Evolutionary conservation across 2,329 filamentous ascomycete genomes (phyloP), one percentile per base, ranked within the genome.

Genomic region (Penicillium paneum): DNA sequence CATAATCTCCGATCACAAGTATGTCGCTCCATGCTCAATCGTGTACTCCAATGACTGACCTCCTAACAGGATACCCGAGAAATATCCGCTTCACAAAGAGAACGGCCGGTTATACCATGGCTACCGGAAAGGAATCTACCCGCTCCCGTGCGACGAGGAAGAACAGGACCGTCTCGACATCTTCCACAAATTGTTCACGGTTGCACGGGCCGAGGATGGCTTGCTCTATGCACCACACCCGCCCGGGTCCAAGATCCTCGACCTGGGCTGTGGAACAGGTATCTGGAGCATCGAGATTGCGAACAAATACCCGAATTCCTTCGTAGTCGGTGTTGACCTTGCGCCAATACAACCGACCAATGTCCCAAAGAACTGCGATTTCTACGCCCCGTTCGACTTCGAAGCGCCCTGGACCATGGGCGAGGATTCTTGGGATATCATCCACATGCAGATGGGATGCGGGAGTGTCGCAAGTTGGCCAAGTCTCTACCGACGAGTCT

Each of bases 281-380:
- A 93, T 96, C 57, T 97, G 93, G 93, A 84, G 88, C 38, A 89
- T 95, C 64, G 88, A 93, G 62, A 88, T 96, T 75, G 88, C 89
- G 59, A 86, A 89, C 82, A 79, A 79, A 69, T 86, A 83, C 66
- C 77, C 77, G 12, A 67, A 81, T 19, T 80, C 83, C 48, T 81
- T 84, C 70, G 83, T 88, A 46, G 69, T 81, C 24, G 85, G 84
- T 24, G 70, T 86, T 26, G 85, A 88, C 67, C 73, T 88, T 21
- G 79, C 81, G 38, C 78, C 81, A 47, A 85, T 86, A 54, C 85
- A 87, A 65, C 84, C 84, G 11, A 51, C 67, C 63, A 93, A 89
- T 55, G 90, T 90, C 42, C 89, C 88, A 1, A 78, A 79, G 21
- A 89, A 89, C 58, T 79, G 88, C 63, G 78, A 80, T 38, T 91